These are phyloP conservation scores for Dictyostelium purpureum DNA, from an alignment of 78 protist species.

Conservation along the genomic window DNA sequence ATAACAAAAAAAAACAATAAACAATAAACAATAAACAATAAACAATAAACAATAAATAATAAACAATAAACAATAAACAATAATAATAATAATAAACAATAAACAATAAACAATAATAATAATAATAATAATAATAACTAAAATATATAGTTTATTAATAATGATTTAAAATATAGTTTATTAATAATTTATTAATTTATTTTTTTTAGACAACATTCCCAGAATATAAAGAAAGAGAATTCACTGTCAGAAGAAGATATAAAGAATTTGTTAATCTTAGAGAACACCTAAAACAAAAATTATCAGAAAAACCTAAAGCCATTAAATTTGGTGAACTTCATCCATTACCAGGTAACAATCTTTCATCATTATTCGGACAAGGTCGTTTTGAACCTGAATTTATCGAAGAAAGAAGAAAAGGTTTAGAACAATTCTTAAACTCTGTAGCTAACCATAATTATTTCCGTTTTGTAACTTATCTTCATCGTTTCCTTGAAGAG, in stretches of 20 bases:
- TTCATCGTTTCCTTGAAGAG: conserved; percentile 77
- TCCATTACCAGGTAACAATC: conserved; percentile 76
- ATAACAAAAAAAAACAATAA: background rate
- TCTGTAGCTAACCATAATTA: conserved; percentile 74
- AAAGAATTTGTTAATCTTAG: conserved; percentile 79
- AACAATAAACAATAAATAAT: background rate
- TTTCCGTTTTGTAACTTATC: conserved; percentile 58
- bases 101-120: no score
- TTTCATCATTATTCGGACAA: conserved; percentile 79
- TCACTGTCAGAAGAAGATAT: conserved; percentile 79
- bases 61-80: background rate
- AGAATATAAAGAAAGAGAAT: conserved; percentile 78
- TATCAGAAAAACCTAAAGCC: conserved; percentile 78
- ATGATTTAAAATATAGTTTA: no score
- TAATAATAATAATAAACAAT: background rate
- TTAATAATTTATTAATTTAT: background rate
- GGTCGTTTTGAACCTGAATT: conserved; percentile 82
- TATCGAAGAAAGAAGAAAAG: conserved; percentile 80
- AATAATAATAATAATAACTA: no score
- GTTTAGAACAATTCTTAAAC: conserved; percentile 78
- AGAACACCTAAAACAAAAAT: conserved; percentile 75
- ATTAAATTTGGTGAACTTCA: conserved; percentile 74
- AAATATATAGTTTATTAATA: background rate
- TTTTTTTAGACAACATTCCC: conserved; percentile 80
- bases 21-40: background rate